These are phyloP conservation scores for Begonia masoniana DNA, from an alignment of 306 rosid species.

Conservation along the genomic window DNA sequence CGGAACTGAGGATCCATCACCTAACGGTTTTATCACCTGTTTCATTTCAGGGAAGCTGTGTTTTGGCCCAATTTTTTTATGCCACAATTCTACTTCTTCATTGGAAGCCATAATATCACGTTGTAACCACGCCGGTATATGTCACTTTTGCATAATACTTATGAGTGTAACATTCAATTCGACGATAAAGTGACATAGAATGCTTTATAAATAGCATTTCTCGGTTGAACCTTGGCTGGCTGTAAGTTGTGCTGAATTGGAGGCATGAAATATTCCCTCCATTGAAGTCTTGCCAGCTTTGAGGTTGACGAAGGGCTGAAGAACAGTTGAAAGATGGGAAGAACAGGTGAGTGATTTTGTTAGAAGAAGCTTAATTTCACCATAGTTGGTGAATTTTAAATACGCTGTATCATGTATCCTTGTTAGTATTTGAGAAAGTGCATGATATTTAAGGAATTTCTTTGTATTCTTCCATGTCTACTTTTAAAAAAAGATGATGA, in stretches of 20 bases:
- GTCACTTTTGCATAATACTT: conserved; percentile 40
- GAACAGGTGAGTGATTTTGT: neutral
- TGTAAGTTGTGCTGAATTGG: too few species aligned
- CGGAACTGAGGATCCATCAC: neutral
- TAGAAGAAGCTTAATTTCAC: neutral
- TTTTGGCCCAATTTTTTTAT: conserved; percentile 12
- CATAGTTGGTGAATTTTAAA: neutral
- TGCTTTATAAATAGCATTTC: conserved; percentile 9
- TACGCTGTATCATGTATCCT: neutral
- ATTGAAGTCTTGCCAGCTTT: neutral
- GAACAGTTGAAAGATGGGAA: neutral
- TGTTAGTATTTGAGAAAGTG: neutral
- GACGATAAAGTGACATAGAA: conserved; percentile 39
- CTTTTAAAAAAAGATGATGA: too few species aligned
- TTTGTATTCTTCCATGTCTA: too few species aligned
- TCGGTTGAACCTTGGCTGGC: too few species aligned
- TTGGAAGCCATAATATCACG: conserved; percentile 21
- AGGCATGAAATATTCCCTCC: neutral
- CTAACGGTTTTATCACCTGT: conserved; percentile 8
- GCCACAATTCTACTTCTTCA: conserved; percentile 19
- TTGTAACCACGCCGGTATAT: conserved; percentile 38
- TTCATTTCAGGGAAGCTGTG: conserved; percentile 17
- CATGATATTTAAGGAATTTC: too few species aligned
- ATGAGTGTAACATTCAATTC: conserved; percentile 57
- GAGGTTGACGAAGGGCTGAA: neutral